phyloP scores from a whole-genome alignment of 768 basidiomycete genomes.

The Lentinula detonsa region DNA sequence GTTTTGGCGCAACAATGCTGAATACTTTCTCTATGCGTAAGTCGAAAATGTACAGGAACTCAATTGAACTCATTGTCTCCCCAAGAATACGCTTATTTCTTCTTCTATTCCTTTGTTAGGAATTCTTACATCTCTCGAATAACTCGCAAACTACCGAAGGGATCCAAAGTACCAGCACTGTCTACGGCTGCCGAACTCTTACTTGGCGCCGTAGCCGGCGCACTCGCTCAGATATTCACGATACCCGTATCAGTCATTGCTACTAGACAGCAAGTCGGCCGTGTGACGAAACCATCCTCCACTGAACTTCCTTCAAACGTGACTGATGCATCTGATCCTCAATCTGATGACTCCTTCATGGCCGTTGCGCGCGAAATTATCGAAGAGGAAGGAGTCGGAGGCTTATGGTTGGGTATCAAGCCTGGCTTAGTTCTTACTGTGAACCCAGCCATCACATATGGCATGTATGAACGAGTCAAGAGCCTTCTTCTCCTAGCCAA shows the following conservation, averaged over 20 bases:
- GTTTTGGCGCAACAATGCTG: constrained; percentile 95
- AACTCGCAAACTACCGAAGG: constrained; percentile 48
- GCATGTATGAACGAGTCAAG: constrained; percentile 90
- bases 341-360: constrained; percentile 64
- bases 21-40: constrained; percentile 97
- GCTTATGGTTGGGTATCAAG: constrained; percentile 90
- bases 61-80: not conserved
- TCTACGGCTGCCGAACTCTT: constrained; percentile 78
- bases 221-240: constrained; percentile 94
- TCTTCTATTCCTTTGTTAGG: constrained; percentile 93
- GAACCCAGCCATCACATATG: constrained; percentile 97
- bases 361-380: constrained; percentile 82
- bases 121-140: constrained; percentile 74
- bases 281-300: constrained; percentile 14
- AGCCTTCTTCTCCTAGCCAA: constrained; percentile 55
- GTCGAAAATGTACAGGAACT: constrained; percentile 26
- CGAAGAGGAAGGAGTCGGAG: constrained; percentile 79
- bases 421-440: constrained; percentile 93
- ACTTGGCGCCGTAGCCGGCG: constrained; percentile 89
- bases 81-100: constrained; percentile 98
- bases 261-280: constrained; percentile 90
- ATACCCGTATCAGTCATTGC: constrained; percentile 98
- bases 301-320: not conserved
- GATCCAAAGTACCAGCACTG: constrained; percentile 54
- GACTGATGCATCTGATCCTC: constrained; percentile 7